A percentile compares a stretch with the other conserved stretches of the same genome.
phyloP scores from a whole-genome alignment of 345 rosid species.

The Murraya koenigii region DNA sequence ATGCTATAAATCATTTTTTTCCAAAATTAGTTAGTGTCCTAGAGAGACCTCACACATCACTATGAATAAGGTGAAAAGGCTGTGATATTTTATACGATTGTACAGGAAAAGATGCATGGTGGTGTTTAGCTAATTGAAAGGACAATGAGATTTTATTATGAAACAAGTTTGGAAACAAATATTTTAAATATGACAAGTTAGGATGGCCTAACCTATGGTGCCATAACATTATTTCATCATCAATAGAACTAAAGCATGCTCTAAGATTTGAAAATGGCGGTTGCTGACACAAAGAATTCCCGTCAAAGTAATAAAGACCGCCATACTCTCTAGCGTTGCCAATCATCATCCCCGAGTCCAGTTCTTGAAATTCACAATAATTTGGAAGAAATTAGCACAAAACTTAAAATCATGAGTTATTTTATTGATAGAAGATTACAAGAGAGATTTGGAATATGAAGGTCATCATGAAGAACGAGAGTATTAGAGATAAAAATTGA shows the following conservation, averaged over 20 bases:
- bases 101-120: no score
- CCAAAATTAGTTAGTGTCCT: neutral
- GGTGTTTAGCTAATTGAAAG: slow-evolving; percentile 6
- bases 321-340: neutral
- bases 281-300: no score
- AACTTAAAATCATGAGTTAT: neutral
- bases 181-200: neutral
- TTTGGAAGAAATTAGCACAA: neutral
- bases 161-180: neutral
- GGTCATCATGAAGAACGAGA: neutral
- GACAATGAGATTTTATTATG: neutral
- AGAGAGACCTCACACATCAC: neutral
- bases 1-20: no score
- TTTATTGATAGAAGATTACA: neutral
- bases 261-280: neutral
- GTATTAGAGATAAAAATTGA: neutral
- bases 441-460: neutral
- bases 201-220: neutral
- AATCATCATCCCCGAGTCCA: neutral
- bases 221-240: neutral
- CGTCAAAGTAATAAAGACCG: neutral
- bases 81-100: neutral
- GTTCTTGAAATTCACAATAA: neutral
- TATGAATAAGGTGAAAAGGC: neutral
- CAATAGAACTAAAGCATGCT: neutral